A percentile compares a stretch with the other conserved stretches of the same genome.
These are phyloP conservation scores for Claviceps paspali DNA, from an alignment of 2,329 filamentous ascomycete genomes.

Conservation along the genomic window DNA sequence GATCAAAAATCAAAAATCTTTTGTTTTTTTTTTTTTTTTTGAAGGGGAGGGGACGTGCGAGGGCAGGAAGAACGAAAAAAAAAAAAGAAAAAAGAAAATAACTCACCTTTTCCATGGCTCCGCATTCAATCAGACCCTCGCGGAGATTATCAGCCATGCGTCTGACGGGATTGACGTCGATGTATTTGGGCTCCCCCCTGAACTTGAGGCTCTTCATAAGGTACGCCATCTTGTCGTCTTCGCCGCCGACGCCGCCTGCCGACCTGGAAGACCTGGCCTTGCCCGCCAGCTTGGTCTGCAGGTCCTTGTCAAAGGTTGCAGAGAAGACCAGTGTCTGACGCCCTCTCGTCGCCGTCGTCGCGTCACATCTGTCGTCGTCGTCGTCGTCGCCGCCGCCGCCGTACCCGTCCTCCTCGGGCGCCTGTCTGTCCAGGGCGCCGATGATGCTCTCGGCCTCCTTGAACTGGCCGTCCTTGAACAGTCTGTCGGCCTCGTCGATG, in stretches of 20 bases:
- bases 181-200: slow-evolving; percentile 69
- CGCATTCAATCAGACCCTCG: slow-evolving; percentile 85
- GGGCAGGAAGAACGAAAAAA: too few relatives aligned
- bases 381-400: slow-evolving; percentile 21
- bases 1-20: too few relatives aligned
- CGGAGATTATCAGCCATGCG: slow-evolving; percentile 79
- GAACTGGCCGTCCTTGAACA: slow-evolving; percentile 87
- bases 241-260: slow-evolving; percentile 23
- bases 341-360: slow-evolving; percentile 28
- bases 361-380: too few relatives aligned
- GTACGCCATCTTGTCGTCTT: slow-evolving; percentile 81
- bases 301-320: slow-evolving; percentile 79
- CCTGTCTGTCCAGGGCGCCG: slow-evolving; percentile 56
- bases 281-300: slow-evolving; percentile 81
- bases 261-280: slow-evolving; percentile 40
- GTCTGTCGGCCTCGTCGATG: slow-evolving; percentile 83
- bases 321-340: slow-evolving; percentile 93
- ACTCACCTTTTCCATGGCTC: slow-evolving; percentile 88
- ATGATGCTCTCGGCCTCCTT: slow-evolving; percentile 87
- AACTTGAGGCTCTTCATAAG: slow-evolving; percentile 83
- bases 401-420: slow-evolving; percentile 43
- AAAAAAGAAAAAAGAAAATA: too few relatives aligned
- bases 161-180: slow-evolving; percentile 77
- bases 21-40: neutral
- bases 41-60: neutral